Evolutionary conservation across 1,284 basidiomycete species (phyloP), one percentile per base, ranked within the genome.

Genomic region (Irpex rosettiformis): DNA sequence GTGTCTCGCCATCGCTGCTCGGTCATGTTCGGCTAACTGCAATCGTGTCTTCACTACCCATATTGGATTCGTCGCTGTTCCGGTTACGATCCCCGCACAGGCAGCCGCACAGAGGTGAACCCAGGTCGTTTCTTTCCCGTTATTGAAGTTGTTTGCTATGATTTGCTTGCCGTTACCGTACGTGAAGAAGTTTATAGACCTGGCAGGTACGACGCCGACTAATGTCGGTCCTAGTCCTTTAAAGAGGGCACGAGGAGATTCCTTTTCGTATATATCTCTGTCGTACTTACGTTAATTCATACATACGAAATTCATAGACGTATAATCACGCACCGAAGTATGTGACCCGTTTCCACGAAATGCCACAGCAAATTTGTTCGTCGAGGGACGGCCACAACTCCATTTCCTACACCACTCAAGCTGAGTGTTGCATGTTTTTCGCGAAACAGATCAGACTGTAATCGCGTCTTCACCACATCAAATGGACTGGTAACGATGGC

Each of bases 1-100:
- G 22, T 48, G 59, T 16, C 70, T 59, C 8, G 61, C 51, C 16
- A 58, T 57, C 51, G 55, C 54, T 52, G 61, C 55, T 16, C 22
- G 40, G 13, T 47, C 57, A n/a, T 66, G 56, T 18, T 68, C 63
- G 5, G 74, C 78, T 28, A 96, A 85, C 71, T 99, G 96, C 54
- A 98, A 70, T 2, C 96, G 86, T 37, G 96, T 99, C 74, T 98
- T 98, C 65, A 99, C 93, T 42, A 99, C 96, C 96, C 96, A 99
- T 49, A 99, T 97, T 0, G 96, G 96, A 71, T 98, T 98, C 16
- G 96, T 98, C 8, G 86, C 93, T 0, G 94, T 91, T 1, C 95
- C 85, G 0, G 96, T 99, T 28, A 84, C 79, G 63, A 98, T 76
- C 5, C 94, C 93, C 0, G 96, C 96, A 3, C 88, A 70, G 0